These are phyloP conservation scores for Pythium grandisporangium DNA, from an alignment of 352 stramenopile species.

Conservation along the genomic window DNA sequence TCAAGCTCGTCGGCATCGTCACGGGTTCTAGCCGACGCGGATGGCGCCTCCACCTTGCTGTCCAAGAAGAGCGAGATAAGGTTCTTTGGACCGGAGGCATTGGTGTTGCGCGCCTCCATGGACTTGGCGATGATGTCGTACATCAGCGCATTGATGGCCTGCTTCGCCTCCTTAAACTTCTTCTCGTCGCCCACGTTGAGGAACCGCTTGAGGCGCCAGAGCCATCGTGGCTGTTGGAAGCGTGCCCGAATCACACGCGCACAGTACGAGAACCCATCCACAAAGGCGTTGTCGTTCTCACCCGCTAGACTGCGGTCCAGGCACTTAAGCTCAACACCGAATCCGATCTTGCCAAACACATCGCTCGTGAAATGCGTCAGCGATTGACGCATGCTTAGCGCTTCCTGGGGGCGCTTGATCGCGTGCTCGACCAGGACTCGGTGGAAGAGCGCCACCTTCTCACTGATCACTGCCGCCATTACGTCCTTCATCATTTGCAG, in stretches of 20 bases:
- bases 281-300: constrained; percentile 10
- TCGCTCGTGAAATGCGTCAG: constrained; percentile 33
- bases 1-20: constrained; percentile 20
- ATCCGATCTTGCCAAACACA: constrained; percentile 45
- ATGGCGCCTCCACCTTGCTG: constrained; percentile 20
- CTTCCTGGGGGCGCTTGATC: neutral
- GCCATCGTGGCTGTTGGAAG: constrained; percentile 20
- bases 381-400: constrained; percentile 4
- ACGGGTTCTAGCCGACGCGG: too few species aligned
- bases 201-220: constrained; percentile 27
- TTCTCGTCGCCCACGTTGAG: constrained; percentile 27
- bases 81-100: constrained; percentile 9
- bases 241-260: constrained; percentile 8
- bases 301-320: constrained; percentile 9
- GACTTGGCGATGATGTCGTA: constrained; percentile 38
- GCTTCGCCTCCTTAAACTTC: constrained; percentile 24
- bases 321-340: constrained; percentile 38
- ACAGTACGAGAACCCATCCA: constrained; percentile 8
- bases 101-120: constrained; percentile 11
- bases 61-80: constrained; percentile 26
- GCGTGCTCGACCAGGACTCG: constrained; percentile 2
- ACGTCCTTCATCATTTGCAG: constrained; percentile 13
- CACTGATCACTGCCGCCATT: constrained; percentile 13
- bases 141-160: constrained; percentile 31
- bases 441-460: constrained; percentile 9